phyloP scores from a whole-genome alignment of 768 basidiomycete genomes.

The Serendipita indica region DNA sequence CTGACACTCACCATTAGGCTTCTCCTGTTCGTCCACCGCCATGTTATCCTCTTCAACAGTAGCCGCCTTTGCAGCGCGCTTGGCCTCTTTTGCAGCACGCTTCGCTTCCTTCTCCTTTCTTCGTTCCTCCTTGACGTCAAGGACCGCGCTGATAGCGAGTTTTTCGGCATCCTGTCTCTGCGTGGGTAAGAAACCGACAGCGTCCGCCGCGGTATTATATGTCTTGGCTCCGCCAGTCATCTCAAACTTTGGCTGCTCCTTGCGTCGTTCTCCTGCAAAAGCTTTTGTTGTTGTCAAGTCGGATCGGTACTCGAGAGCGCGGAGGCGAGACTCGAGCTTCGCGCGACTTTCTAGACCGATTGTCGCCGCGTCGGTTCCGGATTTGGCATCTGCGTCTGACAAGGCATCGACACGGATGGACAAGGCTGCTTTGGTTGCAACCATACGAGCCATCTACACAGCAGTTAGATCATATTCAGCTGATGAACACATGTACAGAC shows the following conservation, averaged over 20 bases:
- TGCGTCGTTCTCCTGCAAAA: slow-evolving; percentile 46
- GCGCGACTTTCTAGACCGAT: slow-evolving; percentile 88
- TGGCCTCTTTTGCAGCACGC: slow-evolving; percentile 40
- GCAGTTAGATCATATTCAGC: slow-evolving; percentile 8
- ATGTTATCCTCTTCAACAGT: slow-evolving; percentile 25
- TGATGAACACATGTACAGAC: slow-evolving; percentile 24
- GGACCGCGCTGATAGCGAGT: slow-evolving; percentile 52
- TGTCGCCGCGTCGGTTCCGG: slow-evolving; percentile 62
- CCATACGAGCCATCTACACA: slow-evolving; percentile 93
- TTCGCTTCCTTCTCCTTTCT: slow-evolving; percentile 64
- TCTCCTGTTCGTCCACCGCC: slow-evolving; percentile 29
- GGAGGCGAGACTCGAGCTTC: slow-evolving; percentile 88
- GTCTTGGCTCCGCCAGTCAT: slow-evolving; percentile 55
- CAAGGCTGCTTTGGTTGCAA: slow-evolving; percentile 93
- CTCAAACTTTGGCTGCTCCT: slow-evolving; percentile 68
- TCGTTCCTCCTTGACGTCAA: slow-evolving; percentile 83
- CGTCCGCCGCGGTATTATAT: slow-evolving; percentile 81
- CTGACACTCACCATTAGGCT: slow-evolving; percentile 28
- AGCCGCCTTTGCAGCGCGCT: slow-evolving; percentile 26
- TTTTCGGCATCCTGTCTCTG: slow-evolving; percentile 64
- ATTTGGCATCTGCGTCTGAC: slow-evolving; percentile 82
- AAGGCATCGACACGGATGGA: slow-evolving; percentile 97
- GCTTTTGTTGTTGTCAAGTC: slow-evolving; percentile 30
- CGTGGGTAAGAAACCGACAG: slow-evolving; percentile 68
- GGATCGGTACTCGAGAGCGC: slow-evolving; percentile 69